phyloP scores from a whole-genome alignment of 2,329 filamentous ascomycete genomes.

The Colletotrichum orchidophilum region DNA sequence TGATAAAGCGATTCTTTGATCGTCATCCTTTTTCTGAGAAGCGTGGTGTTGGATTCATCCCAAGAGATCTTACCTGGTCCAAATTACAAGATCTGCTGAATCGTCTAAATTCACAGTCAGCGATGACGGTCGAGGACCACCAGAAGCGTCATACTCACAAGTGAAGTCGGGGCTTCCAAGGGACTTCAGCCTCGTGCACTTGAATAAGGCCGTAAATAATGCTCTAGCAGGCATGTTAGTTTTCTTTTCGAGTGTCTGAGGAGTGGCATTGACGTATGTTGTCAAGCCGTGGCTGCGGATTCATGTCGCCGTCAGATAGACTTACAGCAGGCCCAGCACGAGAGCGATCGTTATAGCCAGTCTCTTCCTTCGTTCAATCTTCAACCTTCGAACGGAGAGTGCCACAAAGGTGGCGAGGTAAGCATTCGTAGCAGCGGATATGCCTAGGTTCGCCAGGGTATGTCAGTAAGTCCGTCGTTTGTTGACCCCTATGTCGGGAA shows the following conservation, averaged over 20 bases:
- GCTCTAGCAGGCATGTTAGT: slow-evolving; percentile 27
- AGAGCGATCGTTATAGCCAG: slow-evolving; percentile 47
- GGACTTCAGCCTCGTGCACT: slow-evolving; percentile 47
- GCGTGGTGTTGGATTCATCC: background rate
- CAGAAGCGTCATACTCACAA: slow-evolving; percentile 33
- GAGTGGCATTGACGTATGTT: too few species aligned
- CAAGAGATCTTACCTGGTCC: slow-evolving; percentile 25
- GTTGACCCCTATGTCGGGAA: background rate
- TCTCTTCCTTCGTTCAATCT: slow-evolving; percentile 51
- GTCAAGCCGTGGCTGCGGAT: too few species aligned
- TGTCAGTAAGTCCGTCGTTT: background rate
- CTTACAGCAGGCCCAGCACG: slow-evolving; percentile 42
- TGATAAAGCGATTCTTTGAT: background rate
- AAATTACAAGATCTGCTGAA: slow-evolving; percentile 18
- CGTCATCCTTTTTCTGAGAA: too few species aligned
- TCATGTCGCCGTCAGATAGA: background rate
- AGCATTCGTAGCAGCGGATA: slow-evolving; percentile 39
- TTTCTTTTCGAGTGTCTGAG: background rate
- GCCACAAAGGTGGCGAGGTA: slow-evolving; percentile 54
- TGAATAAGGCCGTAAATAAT: slow-evolving; percentile 40
- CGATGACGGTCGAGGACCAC: too few species aligned
- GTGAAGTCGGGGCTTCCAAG: slow-evolving; percentile 38
- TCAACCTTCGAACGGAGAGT: slow-evolving; percentile 46
- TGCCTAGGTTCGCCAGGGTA: background rate
- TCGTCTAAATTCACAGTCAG: slow-evolving; percentile 1